Evolutionary conservation across 106 monocot genomes (phyloP).

Genomic region (Acorus calamus): DNA sequence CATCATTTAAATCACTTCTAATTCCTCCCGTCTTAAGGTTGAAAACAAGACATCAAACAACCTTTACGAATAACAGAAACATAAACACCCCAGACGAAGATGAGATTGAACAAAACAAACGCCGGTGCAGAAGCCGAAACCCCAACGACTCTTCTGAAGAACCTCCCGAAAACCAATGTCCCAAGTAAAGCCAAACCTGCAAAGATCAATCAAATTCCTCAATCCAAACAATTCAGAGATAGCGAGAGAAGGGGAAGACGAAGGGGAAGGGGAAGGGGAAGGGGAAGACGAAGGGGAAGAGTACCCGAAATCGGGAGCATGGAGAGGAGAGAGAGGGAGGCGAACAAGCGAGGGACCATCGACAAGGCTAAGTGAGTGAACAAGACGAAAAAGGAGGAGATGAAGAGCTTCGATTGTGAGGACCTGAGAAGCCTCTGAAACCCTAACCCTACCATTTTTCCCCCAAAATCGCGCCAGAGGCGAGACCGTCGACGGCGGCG

Average conservation of each 20-base stretch:
- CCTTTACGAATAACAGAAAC: conserved; percentile 5
- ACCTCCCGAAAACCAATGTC: neutral
- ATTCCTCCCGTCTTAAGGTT: too few species aligned
- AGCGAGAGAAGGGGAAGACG: neutral
- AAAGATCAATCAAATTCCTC: neutral
- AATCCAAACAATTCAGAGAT: neutral
- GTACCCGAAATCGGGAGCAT: conserved; percentile 6
- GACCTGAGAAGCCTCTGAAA: too few species aligned
- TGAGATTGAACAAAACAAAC: conserved; percentile 2
- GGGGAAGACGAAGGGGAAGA: neutral
- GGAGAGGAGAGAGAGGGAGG: neutral
- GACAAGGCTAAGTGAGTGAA: neutral
- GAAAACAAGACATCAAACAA: too few species aligned
- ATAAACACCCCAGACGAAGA: conserved; percentile 15
- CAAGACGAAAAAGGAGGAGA: conserved; percentile 1
- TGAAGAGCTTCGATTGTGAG: too few species aligned
- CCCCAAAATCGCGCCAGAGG: too few species aligned
- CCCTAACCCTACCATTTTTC: too few species aligned
- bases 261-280: too few species aligned
- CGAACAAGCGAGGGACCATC: conserved; percentile 5
- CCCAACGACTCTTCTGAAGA: conserved; percentile 5
- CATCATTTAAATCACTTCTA: too few species aligned
- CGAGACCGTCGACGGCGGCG: too few species aligned
- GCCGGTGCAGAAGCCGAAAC: conserved; percentile 8
- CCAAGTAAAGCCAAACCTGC: conserved; percentile 11